Evolutionary conservation across 345 rosid species (phyloP), one percentile per base, ranked within the genome.

Genomic region (Dovyalis caffra): DNA sequence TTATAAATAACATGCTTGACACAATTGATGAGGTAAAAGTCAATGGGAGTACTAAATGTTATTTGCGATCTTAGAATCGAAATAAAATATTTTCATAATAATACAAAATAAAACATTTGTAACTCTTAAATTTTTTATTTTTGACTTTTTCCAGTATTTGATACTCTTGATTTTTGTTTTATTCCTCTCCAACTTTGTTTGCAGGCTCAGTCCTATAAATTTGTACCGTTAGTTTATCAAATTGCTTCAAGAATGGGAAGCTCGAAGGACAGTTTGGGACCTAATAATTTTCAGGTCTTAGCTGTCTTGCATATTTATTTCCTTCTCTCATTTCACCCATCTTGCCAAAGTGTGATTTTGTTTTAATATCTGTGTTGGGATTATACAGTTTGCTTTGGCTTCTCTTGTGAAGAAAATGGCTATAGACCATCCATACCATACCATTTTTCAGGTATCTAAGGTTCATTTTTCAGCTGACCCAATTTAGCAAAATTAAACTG

Each of bases 351-450:
- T 58, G 73, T 49, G 62, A 53, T 73, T 45, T 65, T 71, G 57
- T 72, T 68, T 80, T 89, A 45, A 80, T 79, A 21, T 81, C 31
- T 49, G 64, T 3, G 12, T 72, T 76, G 85, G 78, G 37, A 72
- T 73, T 21, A 21, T 83, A 87, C 97, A 95, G 99, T 86, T 83
- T 86, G 95, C 98, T 78, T 76, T 95, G 87, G 88, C 86, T 78
- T 90, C 97, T 77, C 94, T 95, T 74, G 83, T 95, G 85, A 95
- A 89, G 88, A 95, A 92, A 86, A 95, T 95, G 97, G 92, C 99
- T 78, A 86, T 88, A 73, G 99, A 92, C 82, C 99, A 95, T 86
- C 99, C 99, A 28, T 91, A 95, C 77, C 99, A 95, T 78, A 89
- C 97, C 67, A 85, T 95, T 85, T 85, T 95, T 82, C 99, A 89